A percentile compares a stretch with the other conserved stretches of the same genome.
Evolutionary conservation across 805 yeast genomes (phyloP).

Genomic region (Dipodascus geniculatus): DNA sequence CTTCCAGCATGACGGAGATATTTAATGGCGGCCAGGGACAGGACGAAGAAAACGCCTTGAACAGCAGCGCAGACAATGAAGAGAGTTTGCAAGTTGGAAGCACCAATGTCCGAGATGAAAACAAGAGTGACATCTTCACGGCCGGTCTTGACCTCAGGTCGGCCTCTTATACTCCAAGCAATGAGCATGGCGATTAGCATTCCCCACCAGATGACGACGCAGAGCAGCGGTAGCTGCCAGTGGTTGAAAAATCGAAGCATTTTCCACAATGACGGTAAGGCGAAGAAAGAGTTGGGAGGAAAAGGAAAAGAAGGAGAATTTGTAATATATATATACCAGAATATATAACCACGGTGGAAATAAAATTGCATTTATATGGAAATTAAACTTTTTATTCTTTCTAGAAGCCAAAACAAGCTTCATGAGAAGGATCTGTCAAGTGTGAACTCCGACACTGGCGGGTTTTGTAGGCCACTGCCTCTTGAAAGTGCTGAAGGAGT

Average conservation of each 20-base stretch:
- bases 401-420: not conserved
- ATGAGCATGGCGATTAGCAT: slow-evolving; percentile 72
- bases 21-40: slow-evolving; percentile 52
- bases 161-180: slow-evolving; percentile 72
- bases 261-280: not conserved
- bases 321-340: not conserved
- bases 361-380: not conserved
- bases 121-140: slow-evolving; percentile 32
- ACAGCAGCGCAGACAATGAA: slow-evolving; percentile 69
- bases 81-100: slow-evolving; percentile 73
- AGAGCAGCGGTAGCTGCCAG: slow-evolving; percentile 49
- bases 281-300: not conserved
- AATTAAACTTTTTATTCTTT: not conserved
- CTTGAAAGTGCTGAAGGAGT: too few species aligned
- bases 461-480: too few species aligned
- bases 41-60: slow-evolving; percentile 64
- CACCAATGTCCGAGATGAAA: slow-evolving; percentile 80
- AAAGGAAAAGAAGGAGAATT: not conserved
- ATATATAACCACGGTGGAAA: not conserved
- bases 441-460: too few species aligned
- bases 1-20: slow-evolving; percentile 45
- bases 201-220: slow-evolving; percentile 75
- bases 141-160: slow-evolving; percentile 55
- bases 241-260: slow-evolving; percentile 21
- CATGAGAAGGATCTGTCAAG: not conserved